Evolutionary conservation across 768 basidiomycete genomes (phyloP), one percentile per base, ranked within the genome.

Genomic region (Hydnomerulius pinastri): DNA sequence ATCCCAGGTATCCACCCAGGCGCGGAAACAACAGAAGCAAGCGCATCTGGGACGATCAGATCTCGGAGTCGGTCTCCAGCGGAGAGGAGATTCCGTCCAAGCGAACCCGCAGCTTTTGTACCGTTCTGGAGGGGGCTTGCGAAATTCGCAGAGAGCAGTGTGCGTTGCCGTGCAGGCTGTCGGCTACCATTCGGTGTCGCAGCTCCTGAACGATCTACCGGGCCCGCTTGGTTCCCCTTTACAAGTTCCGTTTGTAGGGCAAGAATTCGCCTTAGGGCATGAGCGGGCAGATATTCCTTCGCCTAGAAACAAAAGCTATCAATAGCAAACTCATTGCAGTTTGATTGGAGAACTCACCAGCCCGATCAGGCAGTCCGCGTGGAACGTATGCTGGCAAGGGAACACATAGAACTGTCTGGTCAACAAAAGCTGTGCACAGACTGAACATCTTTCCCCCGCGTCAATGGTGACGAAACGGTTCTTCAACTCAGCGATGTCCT

Each of bases 361-460:
- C 23, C 87, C 84, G 66, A 99, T 94, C 46, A 98, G 76, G 72
- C 97, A 98, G 66, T 99, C 96, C 6, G 93, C 93, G 71, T 98
- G 97, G 81, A 98, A 98, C 13, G 85, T 82, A 67, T 99, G 97
- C 60, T 94, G 92, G 70, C 97, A 98, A 37, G 97, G 97, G 72
- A 99, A 99, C 40, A 96, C 92, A 69, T 99, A 99, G 68, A 98
- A 98, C 63, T 98, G 96, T 57, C 96, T 77, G 20, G 84, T 87
- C 46, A 98, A 71, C 43, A 99, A 76, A 29, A 84, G 73, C 54
- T 81, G 77, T 7, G 81, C 79, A 70, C 97, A 98, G 24, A 78
- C 78, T 10, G 89, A 86, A 62, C 97, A 98, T 59, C 82, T 82
- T 59, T 98, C 97, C 54, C 83, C 83, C 7, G 85, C 79, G 55